A percentile compares a stretch with the other conserved stretches of the same genome.
Conservation (phyloP, 108 stramenopile genomes). For the Tribonema minus region DNA sequence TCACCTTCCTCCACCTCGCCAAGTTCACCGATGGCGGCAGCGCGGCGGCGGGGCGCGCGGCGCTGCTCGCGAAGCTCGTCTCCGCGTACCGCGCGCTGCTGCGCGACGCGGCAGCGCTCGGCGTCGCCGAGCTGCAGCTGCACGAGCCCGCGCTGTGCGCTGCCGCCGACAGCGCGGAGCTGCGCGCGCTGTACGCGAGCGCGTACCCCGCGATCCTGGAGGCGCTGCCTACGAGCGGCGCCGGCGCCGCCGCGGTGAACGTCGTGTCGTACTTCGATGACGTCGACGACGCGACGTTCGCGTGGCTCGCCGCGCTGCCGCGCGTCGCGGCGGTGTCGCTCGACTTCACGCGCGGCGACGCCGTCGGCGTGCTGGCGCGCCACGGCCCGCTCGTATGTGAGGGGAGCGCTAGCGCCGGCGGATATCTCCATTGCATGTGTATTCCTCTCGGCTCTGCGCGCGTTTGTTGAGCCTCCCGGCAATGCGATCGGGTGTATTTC, state of each 20-base stretch:
- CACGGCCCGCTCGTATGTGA: no score
- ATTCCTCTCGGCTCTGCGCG: no score
- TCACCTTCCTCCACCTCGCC: constrained; percentile 52
- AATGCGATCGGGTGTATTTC: no score
- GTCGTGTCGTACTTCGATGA: constrained; percentile 66
- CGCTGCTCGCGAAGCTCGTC: constrained; percentile 35
- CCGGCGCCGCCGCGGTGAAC: constrained; percentile 29
- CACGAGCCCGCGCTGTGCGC: constrained; percentile 64
- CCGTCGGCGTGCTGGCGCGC: constrained; percentile 45
- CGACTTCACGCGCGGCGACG: constrained; percentile 65
- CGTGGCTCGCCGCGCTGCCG: constrained; percentile 54
- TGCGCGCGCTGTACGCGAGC: constrained; percentile 3
- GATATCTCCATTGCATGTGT: no score
- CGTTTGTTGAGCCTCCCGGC: no score
- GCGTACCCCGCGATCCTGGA: constrained; percentile 9
- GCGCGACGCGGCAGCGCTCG: constrained; percentile 43
- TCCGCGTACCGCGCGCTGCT: constrained; percentile 51
- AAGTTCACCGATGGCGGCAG: constrained; percentile 12
- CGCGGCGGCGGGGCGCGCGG: background rate
- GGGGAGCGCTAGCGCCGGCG: no score
- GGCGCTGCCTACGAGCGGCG: constrained; percentile 40
- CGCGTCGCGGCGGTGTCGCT: constrained; percentile 52
- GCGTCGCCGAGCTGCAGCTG: constrained; percentile 63
- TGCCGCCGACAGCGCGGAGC: constrained; percentile 23
- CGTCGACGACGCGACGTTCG: constrained; percentile 55